Conservation (phyloP, 169 alveolate species). For the Eimeria nieschulzi region DNA sequence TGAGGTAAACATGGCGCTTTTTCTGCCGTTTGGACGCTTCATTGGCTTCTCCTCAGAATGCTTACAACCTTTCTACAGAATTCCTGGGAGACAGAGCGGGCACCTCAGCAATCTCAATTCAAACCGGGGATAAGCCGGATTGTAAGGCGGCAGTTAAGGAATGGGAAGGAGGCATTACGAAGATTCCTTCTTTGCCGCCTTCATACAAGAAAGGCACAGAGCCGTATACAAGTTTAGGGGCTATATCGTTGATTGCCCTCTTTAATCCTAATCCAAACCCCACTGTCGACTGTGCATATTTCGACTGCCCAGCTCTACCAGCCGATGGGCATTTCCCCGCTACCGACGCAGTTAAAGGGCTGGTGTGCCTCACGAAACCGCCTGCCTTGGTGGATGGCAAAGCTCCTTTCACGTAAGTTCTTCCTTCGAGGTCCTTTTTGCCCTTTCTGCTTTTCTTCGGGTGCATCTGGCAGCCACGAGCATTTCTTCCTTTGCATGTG, state of each 20-base stretch:
- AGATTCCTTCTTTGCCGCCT: too few relatives aligned
- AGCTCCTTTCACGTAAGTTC: slow-evolving; percentile 51
- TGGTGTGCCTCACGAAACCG: slow-evolving; percentile 16
- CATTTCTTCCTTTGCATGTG: neutral
- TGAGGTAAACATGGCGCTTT: too few relatives aligned
- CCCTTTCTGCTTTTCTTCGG: neutral
- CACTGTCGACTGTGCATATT: neutral
- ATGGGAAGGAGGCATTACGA: too few relatives aligned
- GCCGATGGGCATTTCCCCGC: neutral
- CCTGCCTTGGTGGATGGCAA: slow-evolving; percentile 22
- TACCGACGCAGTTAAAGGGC: neutral
- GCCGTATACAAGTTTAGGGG: neutral
- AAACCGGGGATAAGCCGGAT: too few relatives aligned
- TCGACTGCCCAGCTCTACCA: neutral
- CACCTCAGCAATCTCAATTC: too few relatives aligned
- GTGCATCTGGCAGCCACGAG: neutral
- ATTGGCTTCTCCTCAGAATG: too few relatives aligned
- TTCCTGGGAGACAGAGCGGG: too few relatives aligned
- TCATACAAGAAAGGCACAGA: too few relatives aligned
- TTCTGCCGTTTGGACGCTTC: too few relatives aligned
- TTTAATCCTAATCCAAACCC: slow-evolving; percentile 42
- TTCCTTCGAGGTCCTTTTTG: neutral
- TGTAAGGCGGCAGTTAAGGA: too few relatives aligned
- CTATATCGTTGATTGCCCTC: slow-evolving; percentile 54
- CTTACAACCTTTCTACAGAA: too few relatives aligned